Percentiles rank a stretch among this genome's conserved stretches.
Conservation (phyloP, 139 green algal species). For the Protoeuglena noctilucae region DNA sequence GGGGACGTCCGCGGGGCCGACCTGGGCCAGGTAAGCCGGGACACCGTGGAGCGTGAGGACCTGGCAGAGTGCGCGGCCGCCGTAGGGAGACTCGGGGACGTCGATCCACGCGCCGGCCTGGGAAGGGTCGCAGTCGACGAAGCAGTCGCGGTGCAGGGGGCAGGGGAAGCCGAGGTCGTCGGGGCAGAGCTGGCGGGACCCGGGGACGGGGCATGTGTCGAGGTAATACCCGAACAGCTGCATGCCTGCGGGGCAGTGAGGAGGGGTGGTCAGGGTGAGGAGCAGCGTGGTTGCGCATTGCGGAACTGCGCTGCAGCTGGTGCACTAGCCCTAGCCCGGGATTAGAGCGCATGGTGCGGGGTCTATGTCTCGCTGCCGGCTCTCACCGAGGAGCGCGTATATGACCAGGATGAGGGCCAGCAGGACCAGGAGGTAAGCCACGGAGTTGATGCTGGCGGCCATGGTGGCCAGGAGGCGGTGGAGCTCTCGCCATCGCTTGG, state of each 20-base stretch:
- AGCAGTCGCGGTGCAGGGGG: constrained; percentile 37
- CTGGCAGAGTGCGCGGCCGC: constrained; percentile 24
- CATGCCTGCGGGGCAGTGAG: too few relatives aligned
- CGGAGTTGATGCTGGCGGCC: constrained; percentile 23
- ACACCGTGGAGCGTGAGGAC: constrained; percentile 8
- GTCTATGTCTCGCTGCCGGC: too few relatives aligned
- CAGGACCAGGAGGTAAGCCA: constrained; percentile 42
- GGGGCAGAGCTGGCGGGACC: constrained; percentile 21
- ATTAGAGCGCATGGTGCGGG: too few relatives aligned
- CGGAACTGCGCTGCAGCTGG: too few relatives aligned
- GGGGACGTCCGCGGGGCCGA: constrained; percentile 22
- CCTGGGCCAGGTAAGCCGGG: constrained; percentile 9
- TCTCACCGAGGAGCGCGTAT: constrained; percentile 40
- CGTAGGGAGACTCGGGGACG: constrained; percentile 21
- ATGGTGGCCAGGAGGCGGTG: constrained; percentile 48
- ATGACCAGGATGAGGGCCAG: constrained; percentile 54
- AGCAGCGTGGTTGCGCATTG: too few relatives aligned
- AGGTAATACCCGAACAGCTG: constrained; percentile 46
- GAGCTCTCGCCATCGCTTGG: constrained; percentile 38
- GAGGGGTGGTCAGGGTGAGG: too few relatives aligned
- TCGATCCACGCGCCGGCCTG: constrained; percentile 16
- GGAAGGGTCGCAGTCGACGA: constrained; percentile 18
- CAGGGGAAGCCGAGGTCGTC: constrained; percentile 15
- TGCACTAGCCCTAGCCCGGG: too few relatives aligned
- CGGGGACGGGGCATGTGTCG: constrained; percentile 7